Evolutionary conservation across 371 early-diverging fungal genomes (phyloP), one percentile per base, ranked within the genome.

Genomic region (Lichtheimia corymbifera): DNA sequence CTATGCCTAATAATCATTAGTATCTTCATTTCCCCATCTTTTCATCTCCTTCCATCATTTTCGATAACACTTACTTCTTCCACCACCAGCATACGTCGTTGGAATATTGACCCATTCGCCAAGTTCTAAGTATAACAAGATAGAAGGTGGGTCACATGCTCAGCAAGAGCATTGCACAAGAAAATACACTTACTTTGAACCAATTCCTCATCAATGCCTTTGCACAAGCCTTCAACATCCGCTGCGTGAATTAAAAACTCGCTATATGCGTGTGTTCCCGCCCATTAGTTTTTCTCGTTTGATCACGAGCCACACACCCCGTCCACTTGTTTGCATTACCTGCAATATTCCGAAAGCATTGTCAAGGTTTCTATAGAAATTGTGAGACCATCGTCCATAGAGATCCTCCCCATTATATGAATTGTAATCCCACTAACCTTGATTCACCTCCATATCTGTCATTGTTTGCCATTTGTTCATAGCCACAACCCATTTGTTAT

Each of bases 181-280:
- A 30, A 30, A 17, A 50, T 27, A 49, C 5, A 86, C 88, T 62
- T 72, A 83, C 88, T 68, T 72, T 76, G 65, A 4, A 98, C 96
- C 11, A 98, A 87, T 5, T 88, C 88, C 60, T 84, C 74, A 66
- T 98, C 98, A 60, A 98, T 93, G 4, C 98, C 98, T 41, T 88
- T 81, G 72, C 96, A 96, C 45, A 97, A 76, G 5, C 98, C 98
- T 72, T 98, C 98, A 18, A 98, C 97, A 75, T 98, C 97, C 3
- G 97, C 96, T 1, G 98, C 98, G 74, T 98, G 98, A 25, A 98
- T 88, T 49, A 98, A 73, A 64, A 98, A 95, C 77, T 98, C 98
- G 62, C 93, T 90, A 68, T 30, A 22, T 18, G 45, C 20, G 20
- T 43, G 45, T 30, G 14, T 55, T 50, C 17, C 25, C 59, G n/a